These are phyloP conservation scores for Curvularia spicifera DNA, from an alignment of 2,329 filamentous ascomycete genomes.

Conservation along the genomic window DNA sequence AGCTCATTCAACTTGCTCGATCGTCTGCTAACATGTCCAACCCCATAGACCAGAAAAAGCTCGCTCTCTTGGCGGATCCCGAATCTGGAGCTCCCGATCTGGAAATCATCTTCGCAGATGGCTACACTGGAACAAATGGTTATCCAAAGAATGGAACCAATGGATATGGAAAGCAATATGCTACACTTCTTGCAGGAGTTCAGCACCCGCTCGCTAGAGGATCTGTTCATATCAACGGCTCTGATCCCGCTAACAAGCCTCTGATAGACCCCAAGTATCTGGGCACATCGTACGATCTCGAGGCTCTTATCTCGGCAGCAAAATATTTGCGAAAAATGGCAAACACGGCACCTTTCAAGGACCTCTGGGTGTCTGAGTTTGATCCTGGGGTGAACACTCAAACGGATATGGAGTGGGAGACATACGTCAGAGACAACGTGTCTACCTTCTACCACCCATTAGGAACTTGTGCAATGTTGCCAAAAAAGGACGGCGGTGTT, in stretches of 20 bases:
- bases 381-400: constrained; percentile 27
- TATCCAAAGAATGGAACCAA: constrained; percentile 34
- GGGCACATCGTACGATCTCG: constrained; percentile 26
- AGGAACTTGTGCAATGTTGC: constrained; percentile 44
- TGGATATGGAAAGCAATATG: constrained; percentile 30
- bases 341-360: constrained; percentile 32
- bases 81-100: constrained; percentile 45
- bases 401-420: constrained; percentile 32
- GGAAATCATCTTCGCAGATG: constrained; percentile 55
- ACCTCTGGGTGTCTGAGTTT: constrained; percentile 36
- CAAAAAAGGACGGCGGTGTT: constrained; percentile 25
- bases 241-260: constrained; percentile 19
- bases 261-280: constrained; percentile 34
- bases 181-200: constrained; percentile 39
- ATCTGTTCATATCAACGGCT: constrained; percentile 27
- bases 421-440: constrained; percentile 21
- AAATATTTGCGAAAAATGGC: constrained; percentile 36
- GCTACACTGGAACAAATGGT: constrained; percentile 51
- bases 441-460: constrained; percentile 36
- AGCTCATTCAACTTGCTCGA: constrained; percentile 17
- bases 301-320: constrained; percentile 17
- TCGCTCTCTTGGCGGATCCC: constrained; percentile 44
- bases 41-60: constrained; percentile 23
- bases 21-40: constrained; percentile 22
- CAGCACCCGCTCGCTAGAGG: constrained; percentile 41